Evolutionary conservation across 768 basidiomycete species (phyloP).

Genomic region (Hypholoma sublateritium): DNA sequence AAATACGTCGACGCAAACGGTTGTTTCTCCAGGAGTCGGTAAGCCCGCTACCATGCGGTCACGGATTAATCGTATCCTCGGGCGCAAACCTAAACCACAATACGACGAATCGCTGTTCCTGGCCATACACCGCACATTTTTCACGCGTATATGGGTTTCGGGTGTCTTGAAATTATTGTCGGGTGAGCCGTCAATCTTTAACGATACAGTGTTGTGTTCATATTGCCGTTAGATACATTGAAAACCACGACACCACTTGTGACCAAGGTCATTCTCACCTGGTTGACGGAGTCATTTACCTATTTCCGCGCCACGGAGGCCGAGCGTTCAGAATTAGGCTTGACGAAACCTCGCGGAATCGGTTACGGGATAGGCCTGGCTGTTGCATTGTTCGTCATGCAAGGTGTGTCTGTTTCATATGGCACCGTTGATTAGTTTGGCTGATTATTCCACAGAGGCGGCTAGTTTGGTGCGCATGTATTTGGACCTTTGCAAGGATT

Average conservation of each 20-base stretch:
- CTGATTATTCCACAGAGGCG: slow-evolving; percentile 27
- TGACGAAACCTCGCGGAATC: slow-evolving; percentile 41
- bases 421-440: not conserved
- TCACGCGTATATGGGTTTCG: slow-evolving; percentile 45
- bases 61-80: not conserved
- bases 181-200: slow-evolving; percentile 24
- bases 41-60: not conserved
- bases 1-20: slow-evolving; percentile 11
- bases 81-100: slow-evolving; percentile 12
- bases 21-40: slow-evolving; percentile 2
- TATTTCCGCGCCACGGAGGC: slow-evolving; percentile 36
- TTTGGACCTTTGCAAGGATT: not conserved
- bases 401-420: slow-evolving; percentile 37
- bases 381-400: slow-evolving; percentile 59
- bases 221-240: slow-evolving; percentile 36
- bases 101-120: slow-evolving; percentile 51
- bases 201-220: not conserved
- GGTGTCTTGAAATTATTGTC: slow-evolving; percentile 46
- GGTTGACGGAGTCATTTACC: slow-evolving; percentile 50
- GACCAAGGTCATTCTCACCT: slow-evolving; percentile 56
- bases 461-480: slow-evolving; percentile 34
- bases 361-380: slow-evolving; percentile 65
- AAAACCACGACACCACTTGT: slow-evolving; percentile 57
- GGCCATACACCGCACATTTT: slow-evolving; percentile 49
- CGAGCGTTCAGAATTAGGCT: slow-evolving; percentile 30